phyloP scores from a whole-genome alignment of 805 yeast genomes.

The Yarrowia yakushimensis region DNA sequence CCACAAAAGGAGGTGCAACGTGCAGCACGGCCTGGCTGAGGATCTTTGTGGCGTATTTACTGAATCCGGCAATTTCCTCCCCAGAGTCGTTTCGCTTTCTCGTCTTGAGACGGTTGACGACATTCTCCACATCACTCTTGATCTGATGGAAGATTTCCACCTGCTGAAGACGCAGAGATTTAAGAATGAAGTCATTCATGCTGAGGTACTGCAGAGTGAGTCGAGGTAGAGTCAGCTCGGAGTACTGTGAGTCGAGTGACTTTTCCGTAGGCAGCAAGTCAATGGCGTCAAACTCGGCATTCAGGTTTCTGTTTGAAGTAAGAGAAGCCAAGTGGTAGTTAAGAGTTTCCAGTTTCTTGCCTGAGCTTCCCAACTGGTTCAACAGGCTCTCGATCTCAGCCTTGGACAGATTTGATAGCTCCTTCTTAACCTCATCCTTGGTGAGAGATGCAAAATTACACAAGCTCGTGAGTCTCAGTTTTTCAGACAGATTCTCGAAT shows the following conservation, averaged over 20 bases:
- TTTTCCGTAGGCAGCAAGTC: slow-evolving; percentile 25
- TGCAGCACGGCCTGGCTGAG: slow-evolving; percentile 32
- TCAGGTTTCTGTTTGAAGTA: background rate
- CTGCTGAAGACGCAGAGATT: slow-evolving; percentile 31
- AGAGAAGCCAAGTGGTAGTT: slow-evolving; percentile 4
- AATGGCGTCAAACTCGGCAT: slow-evolving; percentile 6
- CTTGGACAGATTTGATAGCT: background rate
- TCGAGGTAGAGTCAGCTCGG: slow-evolving; percentile 30
- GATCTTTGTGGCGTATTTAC: slow-evolving; percentile 29
- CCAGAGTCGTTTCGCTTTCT: slow-evolving; percentile 1
- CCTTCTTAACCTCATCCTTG: slow-evolving; percentile 28
- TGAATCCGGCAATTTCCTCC: slow-evolving; percentile 12
- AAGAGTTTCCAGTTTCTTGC: background rate
- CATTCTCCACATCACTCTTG: slow-evolving; percentile 30
- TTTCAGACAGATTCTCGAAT: background rate
- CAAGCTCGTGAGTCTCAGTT: background rate
- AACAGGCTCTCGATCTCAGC: background rate
- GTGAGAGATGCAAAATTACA: slow-evolving; percentile 28
- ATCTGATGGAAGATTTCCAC: slow-evolving; percentile 32
- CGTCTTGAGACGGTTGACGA: slow-evolving; percentile 30
- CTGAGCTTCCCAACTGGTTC: slow-evolving; percentile 2
- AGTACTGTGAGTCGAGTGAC: slow-evolving; percentile 24
- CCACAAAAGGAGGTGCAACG: slow-evolving; percentile 33
- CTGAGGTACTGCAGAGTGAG: slow-evolving; percentile 36
- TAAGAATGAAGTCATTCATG: slow-evolving; percentile 34